Evolutionary conservation across 441 rosid species (phyloP), one percentile per base, ranked within the genome.

Genomic region (Syzygium malaccense): DNA sequence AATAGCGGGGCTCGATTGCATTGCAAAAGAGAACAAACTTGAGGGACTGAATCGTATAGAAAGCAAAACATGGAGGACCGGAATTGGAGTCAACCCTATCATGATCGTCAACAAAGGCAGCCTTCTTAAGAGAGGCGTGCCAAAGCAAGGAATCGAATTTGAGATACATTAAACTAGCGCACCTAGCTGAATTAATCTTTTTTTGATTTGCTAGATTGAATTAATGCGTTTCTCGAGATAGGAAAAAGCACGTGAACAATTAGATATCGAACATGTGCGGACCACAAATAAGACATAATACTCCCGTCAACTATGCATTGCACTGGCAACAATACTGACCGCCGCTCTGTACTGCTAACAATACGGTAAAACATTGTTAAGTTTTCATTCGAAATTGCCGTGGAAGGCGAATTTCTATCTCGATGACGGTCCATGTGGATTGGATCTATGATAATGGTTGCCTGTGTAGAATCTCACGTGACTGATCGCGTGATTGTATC

Each of bases 241-340:
- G 51, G 83, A 37, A 37, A 71, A 37, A 71, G 45, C 23, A 37
- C 6, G 1, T 0, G 1, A 71, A 37, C 13, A 20, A 71, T 71
- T 37, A 71, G 17, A 37, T 23, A 37, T 37, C 49, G 23, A 71
- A 2, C 51, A 3, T 71, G 41, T 3, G 51, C 6, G 14, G 79
- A 68, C 26, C 6, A 32, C 37, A 30, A 15, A 2, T 4, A 9
- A 1, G 25, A 32, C 75, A 8, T 32, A 30, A 30, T 30, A 7
- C 30, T 18, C 12, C 71, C 1, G 0, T n/a, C 10, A 7, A n/a
- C 37, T 14, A 30, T 1, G 11, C 13, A 32, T 66, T 11, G 8
- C 33, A 30, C 32, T 17, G 9, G 10, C 25, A 7, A 18, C 25
- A 7, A 55, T 20, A 7, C 58, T 1, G 2, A n/a, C 6, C 12